Evolutionary conservation across 1,284 basidiomycete genomes (phyloP), one percentile per base, ranked within the genome.

Genomic region (Rhodotorula sp.): DNA sequence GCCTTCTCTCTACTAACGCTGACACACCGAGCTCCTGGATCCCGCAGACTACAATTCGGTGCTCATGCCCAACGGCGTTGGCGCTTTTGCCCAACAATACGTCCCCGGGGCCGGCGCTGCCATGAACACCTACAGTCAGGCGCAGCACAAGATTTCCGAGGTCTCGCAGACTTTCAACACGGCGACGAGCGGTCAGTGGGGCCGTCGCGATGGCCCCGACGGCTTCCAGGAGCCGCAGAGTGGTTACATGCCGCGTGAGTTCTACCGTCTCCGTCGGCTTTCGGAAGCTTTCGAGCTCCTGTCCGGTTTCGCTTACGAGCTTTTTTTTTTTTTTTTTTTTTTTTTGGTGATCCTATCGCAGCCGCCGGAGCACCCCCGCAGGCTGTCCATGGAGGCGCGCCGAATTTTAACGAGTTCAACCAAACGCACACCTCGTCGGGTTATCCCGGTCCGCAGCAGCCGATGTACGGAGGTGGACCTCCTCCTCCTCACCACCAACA

Each of bases 31-130:
- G 14, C n/a, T 28, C 15, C 1, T 18, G 12, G 26, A 2, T 6
- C 23, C 6, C 43, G 14, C 62, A 69, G 63, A 63, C 26, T 75
- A 72, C 68, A 73, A 75, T 62, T 73, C 71, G 56, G 57, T 75
- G 47, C 63, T 75, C 18, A 64, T 69, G 62, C 71, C 71, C 10
- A n/a, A 73, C 16, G 70, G 70, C 55, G 72, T 76, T 47, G 67
- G 69, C 6, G 64, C 63, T 12, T 73, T 71, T 23, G 74, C 74
- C 19, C 63, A 66, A 62, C 63, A 71, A 28, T 56, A 76, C 68
- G 60, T 76, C 15, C 74, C 74, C 16, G 74, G 74, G 2, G 74
- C 74, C 3, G 55, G 54, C 6, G n/a, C 50, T 23, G 74, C 66
- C 5, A 71, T 70, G 62, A 64, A 66, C 48, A 63, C 62, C 28